Evolutionary conservation across 352 stramenopile genomes (phyloP), one percentile per base, ranked within the genome.

Genomic region (Stephanocyclus meneghinianus): DNA sequence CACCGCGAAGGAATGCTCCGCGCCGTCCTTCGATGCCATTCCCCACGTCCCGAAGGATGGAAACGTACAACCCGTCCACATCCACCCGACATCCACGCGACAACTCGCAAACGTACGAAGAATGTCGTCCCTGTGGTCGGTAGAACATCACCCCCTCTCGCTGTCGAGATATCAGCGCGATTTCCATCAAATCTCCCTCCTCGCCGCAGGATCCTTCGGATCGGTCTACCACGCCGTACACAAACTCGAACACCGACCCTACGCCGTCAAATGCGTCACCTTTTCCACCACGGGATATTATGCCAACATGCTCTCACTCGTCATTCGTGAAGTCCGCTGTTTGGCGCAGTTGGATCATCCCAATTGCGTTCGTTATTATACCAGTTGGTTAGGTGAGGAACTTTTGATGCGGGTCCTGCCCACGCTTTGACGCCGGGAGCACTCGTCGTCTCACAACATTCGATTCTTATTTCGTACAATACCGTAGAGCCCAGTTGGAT

Each of bases 271-370:
- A 78, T 60, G 78, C 29, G 80, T 93, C 7, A 72, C 78, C 0
- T 91, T 93, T 72, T 76, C 76, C 10, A 86, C 77, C 4, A 83
- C 48, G 2, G 88, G 88, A 29, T 93, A 89, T 75, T 87, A 82
- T 30, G 81, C 71, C 15, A 68, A 87, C 64, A 80, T 75, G 16
- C 63, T 91, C 15, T 42, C 84, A 42, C 60, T 90, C 61, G 96
- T 98, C 45, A 84, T 97, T 53, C 90, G 95, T 2, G 95, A 98
- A 85, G 95, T 97, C 6, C 95, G 97, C 69, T 97, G 96, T 81
- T 76, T 98, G 35, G 95, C 95, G 2, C 71, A 95, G 44, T 82
- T 97, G 40, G 95, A 97, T 81, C 95, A 98, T 88, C 87, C 93
- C 0, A 97, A 98, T 85, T 96, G 97, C 60, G 95, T 98, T 1